Base-by-base conservation (phyloP, 805 yeast species). In the Wickerhamomyces ciferrii region DNA sequence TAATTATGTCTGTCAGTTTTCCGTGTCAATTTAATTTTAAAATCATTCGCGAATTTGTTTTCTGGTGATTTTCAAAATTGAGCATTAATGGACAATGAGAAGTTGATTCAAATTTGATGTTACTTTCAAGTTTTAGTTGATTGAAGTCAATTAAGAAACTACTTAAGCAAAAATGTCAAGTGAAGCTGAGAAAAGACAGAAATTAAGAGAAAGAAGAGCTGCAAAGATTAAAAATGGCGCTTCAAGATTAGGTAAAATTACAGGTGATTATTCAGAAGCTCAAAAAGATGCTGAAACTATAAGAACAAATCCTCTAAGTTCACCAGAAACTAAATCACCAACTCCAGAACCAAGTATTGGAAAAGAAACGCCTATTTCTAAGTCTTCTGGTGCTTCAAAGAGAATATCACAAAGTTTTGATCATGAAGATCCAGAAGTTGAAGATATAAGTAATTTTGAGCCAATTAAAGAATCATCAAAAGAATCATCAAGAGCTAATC, bases 121-220 rank as follows among this genome's bases (percentile, higher is more conserved):
- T n/a, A n/a, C n/a, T n/a, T n/a, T n/a, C n/a, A n/a, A n/a, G n/a
- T n/a, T n/a, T n/a, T n/a, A n/a, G n/a, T n/a, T 24, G 14, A 27
- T 27, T 27, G 35, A 14, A 29, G 27, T 24, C 27, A 24, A 24
- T 24, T 24, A 24, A 24, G 27, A 7, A 24, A 24, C n/a, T n/a
- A n/a, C n/a, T n/a, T n/a, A n/a, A n/a, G n/a, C 25, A 23, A 23
- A 23, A 8, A 23, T 27, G 31, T 27, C 31, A 5, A 50, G 54
- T 3, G 62, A 58, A 21, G 59, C 57, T 2, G 64, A 60, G 43
- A 59, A 60, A 42, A 51, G 64, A 35, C 45, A 53, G 41, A 38
- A 47, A 3, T 44, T 59, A 2, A 52, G 64, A 23, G 63, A 60
- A 45, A 56, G 63, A 40, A 44, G 64, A 21, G 59, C 61, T 2